Base-by-base conservation (phyloP, 331 rosid species). In the Erythrophleum ivorense region DNA sequence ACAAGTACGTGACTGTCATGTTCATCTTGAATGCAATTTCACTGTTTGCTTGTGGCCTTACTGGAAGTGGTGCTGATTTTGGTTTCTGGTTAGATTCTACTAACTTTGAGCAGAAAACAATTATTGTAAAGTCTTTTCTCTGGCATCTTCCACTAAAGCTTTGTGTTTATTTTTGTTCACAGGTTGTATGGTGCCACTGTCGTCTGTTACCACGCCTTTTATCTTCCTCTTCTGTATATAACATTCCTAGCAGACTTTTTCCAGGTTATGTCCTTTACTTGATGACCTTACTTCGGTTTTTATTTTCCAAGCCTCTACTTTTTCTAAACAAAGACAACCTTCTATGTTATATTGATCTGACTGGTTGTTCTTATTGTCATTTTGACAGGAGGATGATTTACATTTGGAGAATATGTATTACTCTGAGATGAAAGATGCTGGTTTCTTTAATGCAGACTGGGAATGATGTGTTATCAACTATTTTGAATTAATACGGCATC, bases 361-460 rank as follows among this genome's bases (percentile, higher is more conserved):
- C 13, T 77, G 58, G 19, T 36, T 78, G 63, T 57, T 78, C 45
- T 73, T 19, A 12, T 60, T 59, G 83, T 53, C 79, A 53, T 78
- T 29, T 24, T 73, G 46, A 43, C 84, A 95, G 98, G 98, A 95
- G 83, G 95, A 95, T 6, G 94, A 87, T 87, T 65, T 92, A 87
- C 88, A 88, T 72, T 89, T 95, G 91, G 98, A 95, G 75, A 92
- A 89, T 82, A 95, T 86, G 11, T 92, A 95, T 81, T 95, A 95
- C 85, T 95, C 97, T 16, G 98, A 95, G 84, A 95, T 95, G 98
- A 95, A 92, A 88, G 98, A 95, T 83, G 94, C 98, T 21, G 97
- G 98, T 79, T 92, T 92, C 86, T 90, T 91, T 31, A 91, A 90
- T 80, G 78, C 92, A 8, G 95, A 89, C 71, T 95, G 98, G 98